phyloP scores from a whole-genome alignment of 1,284 basidiomycete species.

The Leccinum pachyderme region DNA sequence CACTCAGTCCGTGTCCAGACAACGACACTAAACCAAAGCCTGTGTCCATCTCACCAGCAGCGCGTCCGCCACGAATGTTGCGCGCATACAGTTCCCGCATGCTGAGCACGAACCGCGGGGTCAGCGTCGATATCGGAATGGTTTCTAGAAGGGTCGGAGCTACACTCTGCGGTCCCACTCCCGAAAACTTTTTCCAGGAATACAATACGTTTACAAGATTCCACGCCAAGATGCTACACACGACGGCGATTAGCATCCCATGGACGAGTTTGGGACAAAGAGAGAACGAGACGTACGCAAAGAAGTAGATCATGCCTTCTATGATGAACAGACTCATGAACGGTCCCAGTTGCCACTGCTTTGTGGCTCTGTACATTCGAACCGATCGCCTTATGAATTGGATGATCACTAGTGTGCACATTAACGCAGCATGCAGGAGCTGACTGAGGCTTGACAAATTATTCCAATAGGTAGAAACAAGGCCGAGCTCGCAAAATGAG shows the following conservation, averaged over 20 bases:
- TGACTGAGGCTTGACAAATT: background rate
- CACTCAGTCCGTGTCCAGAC: background rate
- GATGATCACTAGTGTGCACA: background rate
- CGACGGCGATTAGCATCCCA: background rate
- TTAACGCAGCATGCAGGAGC: background rate
- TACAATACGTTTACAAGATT: background rate
- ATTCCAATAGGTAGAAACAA: background rate
- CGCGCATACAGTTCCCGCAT: background rate
- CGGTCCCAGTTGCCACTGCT: background rate
- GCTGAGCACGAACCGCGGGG: background rate
- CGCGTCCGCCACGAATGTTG: background rate
- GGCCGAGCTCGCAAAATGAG: background rate
- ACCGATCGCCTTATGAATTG: background rate
- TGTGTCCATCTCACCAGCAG: background rate
- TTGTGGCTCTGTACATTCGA: background rate
- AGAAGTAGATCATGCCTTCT: background rate
- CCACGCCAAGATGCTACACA: background rate
- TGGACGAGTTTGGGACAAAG: background rate
- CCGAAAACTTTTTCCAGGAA: background rate
- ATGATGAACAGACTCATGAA: background rate
- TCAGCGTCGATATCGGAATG: background rate
- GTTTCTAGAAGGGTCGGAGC: background rate
- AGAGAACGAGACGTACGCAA: background rate
- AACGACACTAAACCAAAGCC: background rate
- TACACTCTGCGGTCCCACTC: background rate